Conservation (phyloP, 306 rosid genomes). For the Argentina anserina region DNA sequence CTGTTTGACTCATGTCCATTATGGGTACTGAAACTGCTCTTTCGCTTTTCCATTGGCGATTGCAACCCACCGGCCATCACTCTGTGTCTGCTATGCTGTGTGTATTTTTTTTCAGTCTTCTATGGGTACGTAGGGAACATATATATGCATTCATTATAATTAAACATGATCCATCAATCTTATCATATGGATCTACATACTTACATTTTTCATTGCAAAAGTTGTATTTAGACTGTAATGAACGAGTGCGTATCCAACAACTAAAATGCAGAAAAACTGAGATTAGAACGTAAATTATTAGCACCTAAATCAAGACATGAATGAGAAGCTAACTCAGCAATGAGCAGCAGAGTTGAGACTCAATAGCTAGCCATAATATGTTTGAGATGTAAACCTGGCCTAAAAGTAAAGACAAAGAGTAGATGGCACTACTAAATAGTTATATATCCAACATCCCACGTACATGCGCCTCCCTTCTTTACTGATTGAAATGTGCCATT, state of each 20-base stretch:
- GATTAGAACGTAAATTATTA: no score
- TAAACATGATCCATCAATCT: neutral
- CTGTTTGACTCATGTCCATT: slow-evolving; percentile 58
- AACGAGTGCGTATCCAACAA: neutral
- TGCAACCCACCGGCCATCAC: slow-evolving; percentile 8
- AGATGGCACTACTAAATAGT: slow-evolving; percentile 30
- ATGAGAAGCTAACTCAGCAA: no score
- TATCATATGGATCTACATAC: slow-evolving; percentile 1
- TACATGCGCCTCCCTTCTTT: slow-evolving; percentile 26
- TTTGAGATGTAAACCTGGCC: slow-evolving; percentile 18
- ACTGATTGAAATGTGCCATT: neutral
- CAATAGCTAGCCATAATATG: no score
- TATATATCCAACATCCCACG: slow-evolving; percentile 50
- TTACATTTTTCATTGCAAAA: neutral
- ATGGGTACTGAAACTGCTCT: slow-evolving; percentile 19
- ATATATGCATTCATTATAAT: neutral
- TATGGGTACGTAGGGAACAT: slow-evolving; percentile 14
- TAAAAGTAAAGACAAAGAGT: slow-evolving; percentile 46
- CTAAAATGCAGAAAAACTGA: neutral
- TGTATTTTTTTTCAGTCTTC: neutral
- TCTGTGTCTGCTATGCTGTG: slow-evolving; percentile 12
- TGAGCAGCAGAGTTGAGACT: no score
- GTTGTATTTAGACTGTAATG: neutral
- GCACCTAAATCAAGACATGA: no score
- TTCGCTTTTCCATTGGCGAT: slow-evolving; percentile 19